Conservation (phyloP, 257 asterid genomes). For the Nicotiana attenuata region DNA sequence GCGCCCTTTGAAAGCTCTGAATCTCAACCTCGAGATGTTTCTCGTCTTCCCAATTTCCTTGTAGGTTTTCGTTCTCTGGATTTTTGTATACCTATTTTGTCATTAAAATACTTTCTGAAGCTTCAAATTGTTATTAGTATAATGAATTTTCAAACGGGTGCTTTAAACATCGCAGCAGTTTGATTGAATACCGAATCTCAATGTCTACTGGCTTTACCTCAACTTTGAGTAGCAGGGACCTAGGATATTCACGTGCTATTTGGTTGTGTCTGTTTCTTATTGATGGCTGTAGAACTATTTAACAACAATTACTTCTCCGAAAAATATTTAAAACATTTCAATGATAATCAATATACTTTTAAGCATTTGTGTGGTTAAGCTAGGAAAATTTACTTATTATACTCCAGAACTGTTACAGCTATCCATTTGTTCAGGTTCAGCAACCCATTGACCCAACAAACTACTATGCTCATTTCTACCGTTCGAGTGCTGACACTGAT, state of each 20-base stretch:
- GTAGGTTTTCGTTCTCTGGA: conserved; percentile 41
- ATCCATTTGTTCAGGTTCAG: conserved; percentile 46
- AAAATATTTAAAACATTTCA: neutral
- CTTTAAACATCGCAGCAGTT: neutral
- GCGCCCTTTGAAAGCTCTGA: conserved; percentile 64
- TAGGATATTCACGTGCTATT: neutral
- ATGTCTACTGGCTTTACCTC: neutral
- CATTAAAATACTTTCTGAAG: neutral
- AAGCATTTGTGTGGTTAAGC: neutral
- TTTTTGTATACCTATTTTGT: conserved; percentile 2
- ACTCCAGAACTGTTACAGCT: neutral
- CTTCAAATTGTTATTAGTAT: neutral
- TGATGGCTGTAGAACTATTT: neutral
- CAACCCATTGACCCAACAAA: conserved; percentile 71
- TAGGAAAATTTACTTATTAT: neutral
- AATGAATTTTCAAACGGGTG: neutral
- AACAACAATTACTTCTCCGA: neutral
- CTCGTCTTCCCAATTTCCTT: conserved; percentile 60
- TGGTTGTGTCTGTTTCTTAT: neutral
- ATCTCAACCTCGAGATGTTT: conserved; percentile 61
- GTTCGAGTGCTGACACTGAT: conserved; percentile 55
- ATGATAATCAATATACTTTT: neutral
- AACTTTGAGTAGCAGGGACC: neutral
- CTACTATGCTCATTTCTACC: conserved; percentile 72
- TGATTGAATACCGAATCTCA: neutral